Evolutionary conservation across 495 filamentous ascomycete species (phyloP).

Genomic region (Polyplosphaeria fusca): DNA sequence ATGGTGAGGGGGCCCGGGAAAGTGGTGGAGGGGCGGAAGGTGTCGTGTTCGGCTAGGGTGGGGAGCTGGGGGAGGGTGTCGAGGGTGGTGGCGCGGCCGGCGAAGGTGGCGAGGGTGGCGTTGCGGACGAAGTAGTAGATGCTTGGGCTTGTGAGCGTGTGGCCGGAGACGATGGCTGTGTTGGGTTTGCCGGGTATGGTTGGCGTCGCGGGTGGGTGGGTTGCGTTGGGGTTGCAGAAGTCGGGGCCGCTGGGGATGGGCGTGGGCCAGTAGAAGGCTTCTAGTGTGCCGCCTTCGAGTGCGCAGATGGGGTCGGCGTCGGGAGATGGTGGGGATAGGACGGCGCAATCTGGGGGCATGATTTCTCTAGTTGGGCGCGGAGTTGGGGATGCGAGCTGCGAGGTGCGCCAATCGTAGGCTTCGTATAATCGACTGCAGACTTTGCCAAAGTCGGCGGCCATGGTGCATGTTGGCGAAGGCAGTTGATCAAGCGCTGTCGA

Average conservation of each 20-base stretch:
- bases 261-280: conserved; percentile 7
- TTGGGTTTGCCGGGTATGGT: conserved; percentile 1
- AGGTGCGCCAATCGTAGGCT: not conserved
- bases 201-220: not conserved
- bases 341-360: not conserved
- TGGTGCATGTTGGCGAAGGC: not conserved
- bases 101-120: not conserved
- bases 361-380: not conserved
- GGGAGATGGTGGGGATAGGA: not conserved
- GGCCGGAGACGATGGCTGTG: conserved; percentile 4
- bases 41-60: not conserved
- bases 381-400: too few species aligned
- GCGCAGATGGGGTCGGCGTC: not conserved
- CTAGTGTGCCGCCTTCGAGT: not conserved
- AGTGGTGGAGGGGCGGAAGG: not conserved
- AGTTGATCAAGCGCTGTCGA: not conserved
- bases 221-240: not conserved
- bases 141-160: conserved; percentile 5
- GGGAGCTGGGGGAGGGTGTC: not conserved
- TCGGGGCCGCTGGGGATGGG: not conserved
- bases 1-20: not conserved
- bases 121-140: conserved; percentile 6
- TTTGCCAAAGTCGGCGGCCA: not conserved
- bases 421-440: not conserved
- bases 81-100: not conserved